Conservation (phyloP, 352 stramenopile species). For the Phytophthora colocasiae region DNA sequence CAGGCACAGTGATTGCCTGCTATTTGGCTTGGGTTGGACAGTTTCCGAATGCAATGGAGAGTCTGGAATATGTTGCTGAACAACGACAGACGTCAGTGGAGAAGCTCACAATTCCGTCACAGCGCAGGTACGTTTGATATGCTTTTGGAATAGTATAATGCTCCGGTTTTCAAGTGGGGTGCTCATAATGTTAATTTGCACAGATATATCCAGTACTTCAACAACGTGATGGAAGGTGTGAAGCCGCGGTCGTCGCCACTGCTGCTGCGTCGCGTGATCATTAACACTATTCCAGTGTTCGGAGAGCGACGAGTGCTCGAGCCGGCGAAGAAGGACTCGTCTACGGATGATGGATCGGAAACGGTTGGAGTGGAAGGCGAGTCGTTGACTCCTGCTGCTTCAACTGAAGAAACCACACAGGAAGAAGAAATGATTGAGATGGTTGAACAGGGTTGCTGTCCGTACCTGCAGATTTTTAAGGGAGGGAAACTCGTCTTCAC, state of each 20-base stretch:
- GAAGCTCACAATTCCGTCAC: slow-evolving; percentile 96
- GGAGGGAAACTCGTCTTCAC: slow-evolving; percentile 96
- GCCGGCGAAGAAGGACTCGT: slow-evolving; percentile 50
- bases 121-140: slow-evolving; percentile 78
- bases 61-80: slow-evolving; percentile 94
- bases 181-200: slow-evolving; percentile 5
- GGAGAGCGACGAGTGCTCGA: slow-evolving; percentile 69
- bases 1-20: slow-evolving; percentile 94
- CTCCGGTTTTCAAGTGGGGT: slow-evolving; percentile 2
- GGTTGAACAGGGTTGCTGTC: slow-evolving; percentile 93
- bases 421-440: slow-evolving; percentile 68
- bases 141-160: background rate
- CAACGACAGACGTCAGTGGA: slow-evolving; percentile 90
- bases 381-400: slow-evolving; percentile 22
- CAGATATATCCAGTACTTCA: slow-evolving; percentile 98
- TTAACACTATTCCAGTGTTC: slow-evolving; percentile 94
- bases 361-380: slow-evolving; percentile 41
- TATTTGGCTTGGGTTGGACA: slow-evolving; percentile 96
- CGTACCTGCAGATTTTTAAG: slow-evolving; percentile 99
- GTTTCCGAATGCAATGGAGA: slow-evolving; percentile 93
- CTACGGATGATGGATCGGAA: slow-evolving; percentile 33
- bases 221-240: slow-evolving; percentile 97
- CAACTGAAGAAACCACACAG: slow-evolving; percentile 25
- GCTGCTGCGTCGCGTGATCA: slow-evolving; percentile 96
- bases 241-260: slow-evolving; percentile 94